Base-by-base conservation (phyloP, 176 grass and related monocot genomes). In the Oryza australiensis region DNA sequence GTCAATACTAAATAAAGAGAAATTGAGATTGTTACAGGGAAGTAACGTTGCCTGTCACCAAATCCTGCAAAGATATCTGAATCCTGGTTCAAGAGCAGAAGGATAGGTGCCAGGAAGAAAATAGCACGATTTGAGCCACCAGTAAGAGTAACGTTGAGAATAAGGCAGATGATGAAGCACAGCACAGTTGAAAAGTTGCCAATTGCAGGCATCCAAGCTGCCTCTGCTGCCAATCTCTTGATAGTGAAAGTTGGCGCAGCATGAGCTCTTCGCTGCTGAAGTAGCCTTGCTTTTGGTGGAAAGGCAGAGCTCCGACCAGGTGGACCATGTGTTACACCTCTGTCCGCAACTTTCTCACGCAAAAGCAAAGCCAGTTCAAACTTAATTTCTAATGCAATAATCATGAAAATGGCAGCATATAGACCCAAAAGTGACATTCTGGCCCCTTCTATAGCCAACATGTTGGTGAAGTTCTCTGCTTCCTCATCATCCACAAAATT, bases 361-460 rank as follows among this genome's bases (percentile, higher is more conserved):
- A 99, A 45, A 35, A 99, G 51, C 70, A 92, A 86, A 64, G 96
- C 73, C 74, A 99, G 78, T 77, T 99, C 96, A 78, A 99, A 99
- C 64, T 99, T 95, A 26, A 95, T 92, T 73, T 91, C 96, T 63
- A 99, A 84, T 55, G 93, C 84, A 85, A 99, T 95, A 45, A 99
- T 92, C 89, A 99, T 95, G 67, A 99, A 99, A 82, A 99, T 99
- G 71, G 90, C 90, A 75, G 96, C 96, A 93, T 99, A 95, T 63
- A 99, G 89, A 74, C 96, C 96, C 80, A 99, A 88, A 72, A 99
- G 93, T 20, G 93, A 95, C 85, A 94, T 89, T 83, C 93, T 99
- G 28, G 96, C 93, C 68, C 91, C 96, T 90, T 99, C 93, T 77
- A 99, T 86, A 68, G 96, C 93, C 76, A 95, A 68, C 79, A 95